A percentile compares a stretch with the other conserved stretches of the same genome.
Conservation (phyloP, 257 asterid species). For the Ilex aquifolium region DNA sequence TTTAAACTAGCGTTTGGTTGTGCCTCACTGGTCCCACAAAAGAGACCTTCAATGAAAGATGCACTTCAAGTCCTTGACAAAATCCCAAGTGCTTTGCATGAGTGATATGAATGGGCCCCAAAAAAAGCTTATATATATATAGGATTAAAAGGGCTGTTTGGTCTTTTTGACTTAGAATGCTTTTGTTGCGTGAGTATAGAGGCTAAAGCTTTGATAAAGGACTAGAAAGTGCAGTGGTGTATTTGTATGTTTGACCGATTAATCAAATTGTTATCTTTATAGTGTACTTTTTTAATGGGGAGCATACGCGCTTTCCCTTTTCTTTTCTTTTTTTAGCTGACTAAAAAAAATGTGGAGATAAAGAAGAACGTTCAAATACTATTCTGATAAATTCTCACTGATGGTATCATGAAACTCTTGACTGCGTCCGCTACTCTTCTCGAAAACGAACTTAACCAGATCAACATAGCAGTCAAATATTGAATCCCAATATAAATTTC, state of each 20-base stretch:
- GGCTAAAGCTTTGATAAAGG: too few species aligned
- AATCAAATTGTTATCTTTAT: slow-evolving; percentile 10
- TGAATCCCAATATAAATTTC: too few species aligned
- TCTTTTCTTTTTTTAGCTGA: too few species aligned
- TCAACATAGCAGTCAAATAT: too few species aligned
- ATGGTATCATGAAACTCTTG: too few species aligned
- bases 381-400: too few species aligned
- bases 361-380: too few species aligned
- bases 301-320: too few species aligned
- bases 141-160: slow-evolving; percentile 22
- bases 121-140: slow-evolving; percentile 20
- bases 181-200: slow-evolving; percentile 20
- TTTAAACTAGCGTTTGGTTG: slow-evolving; percentile 77
- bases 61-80: slow-evolving; percentile 65
- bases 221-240: slow-evolving; percentile 36
- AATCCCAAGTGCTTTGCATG: slow-evolving; percentile 28
- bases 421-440: too few species aligned
- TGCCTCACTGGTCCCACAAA: slow-evolving; percentile 75
- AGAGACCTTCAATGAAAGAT: slow-evolving; percentile 89
- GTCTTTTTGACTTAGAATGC: slow-evolving; percentile 44
- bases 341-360: too few species aligned
- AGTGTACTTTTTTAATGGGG: too few species aligned
- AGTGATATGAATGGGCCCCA: slow-evolving; percentile 19
- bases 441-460: too few species aligned
- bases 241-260: slow-evolving; percentile 24